Percentiles rank a stretch among this genome's conserved stretches.
These are phyloP conservation scores for Melaleuca alternifolia DNA, from an alignment of 345 rosid genomes.

Conservation along the genomic window DNA sequence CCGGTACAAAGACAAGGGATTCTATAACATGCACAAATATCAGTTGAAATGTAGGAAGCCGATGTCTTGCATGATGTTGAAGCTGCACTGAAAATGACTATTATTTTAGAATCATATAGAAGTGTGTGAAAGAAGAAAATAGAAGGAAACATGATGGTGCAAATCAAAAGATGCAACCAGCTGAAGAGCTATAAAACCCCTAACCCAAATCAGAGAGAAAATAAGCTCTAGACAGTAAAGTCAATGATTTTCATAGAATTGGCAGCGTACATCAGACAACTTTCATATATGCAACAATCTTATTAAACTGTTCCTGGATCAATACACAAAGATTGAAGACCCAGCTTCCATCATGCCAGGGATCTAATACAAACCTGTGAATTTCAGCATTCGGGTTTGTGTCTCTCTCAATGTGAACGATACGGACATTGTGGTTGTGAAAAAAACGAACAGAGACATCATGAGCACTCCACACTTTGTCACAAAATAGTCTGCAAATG, in stretches of 20 bases:
- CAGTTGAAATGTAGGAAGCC: conserved; percentile 94
- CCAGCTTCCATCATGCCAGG: background rate
- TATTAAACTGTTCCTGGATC: background rate
- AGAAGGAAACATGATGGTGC: background rate
- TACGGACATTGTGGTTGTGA: conserved; percentile 98
- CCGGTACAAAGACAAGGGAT: conserved; percentile 98
- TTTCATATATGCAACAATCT: background rate
- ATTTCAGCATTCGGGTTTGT: conserved; percentile 94
- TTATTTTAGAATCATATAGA: background rate
- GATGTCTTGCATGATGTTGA: conserved; percentile 98
- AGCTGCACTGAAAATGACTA: conserved; percentile 81
- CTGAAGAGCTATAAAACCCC: background rate
- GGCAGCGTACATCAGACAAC: background rate
- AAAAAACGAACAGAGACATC: conserved; percentile 98
- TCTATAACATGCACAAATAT: conserved; percentile 96
- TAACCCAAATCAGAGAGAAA: background rate
- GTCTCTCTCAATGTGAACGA: conserved; percentile 98
- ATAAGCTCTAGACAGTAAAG: background rate
- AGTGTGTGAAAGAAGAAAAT: background rate
- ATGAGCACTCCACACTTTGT: conserved; percentile 96
- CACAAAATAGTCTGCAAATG: conserved; percentile 82
- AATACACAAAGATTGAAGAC: background rate
- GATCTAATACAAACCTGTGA: conserved; percentile 56
- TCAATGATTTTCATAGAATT: background rate
- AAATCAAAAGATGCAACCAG: background rate